Evolutionary conservation across 495 filamentous ascomycete species (phyloP), one percentile per base, ranked within the genome.

Genomic region (Penicillium goetzii): DNA sequence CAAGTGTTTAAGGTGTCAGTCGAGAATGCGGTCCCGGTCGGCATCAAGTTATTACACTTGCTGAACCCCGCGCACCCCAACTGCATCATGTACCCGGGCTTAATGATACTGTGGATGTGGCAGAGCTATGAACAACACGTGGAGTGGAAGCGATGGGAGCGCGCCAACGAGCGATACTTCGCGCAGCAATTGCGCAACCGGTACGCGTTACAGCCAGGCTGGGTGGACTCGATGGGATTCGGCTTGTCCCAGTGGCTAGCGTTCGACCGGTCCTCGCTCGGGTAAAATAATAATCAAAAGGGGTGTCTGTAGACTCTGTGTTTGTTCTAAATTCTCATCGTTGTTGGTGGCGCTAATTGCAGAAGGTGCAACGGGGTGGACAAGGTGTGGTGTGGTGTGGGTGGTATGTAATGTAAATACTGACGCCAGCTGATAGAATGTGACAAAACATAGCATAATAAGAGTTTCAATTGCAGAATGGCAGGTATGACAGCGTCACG

Each of bases 141-240:
- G 4, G 52, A 34, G 33, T 55, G 30, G 52, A 19, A 55, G 21
- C 28, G 52, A 21, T 55, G 52, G 52, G 32, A 34, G 33, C 21
- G 52, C 3, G 30, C 32, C 11, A 36, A 55, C 17, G 32, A 52
- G 17, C 15, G 14, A n/a, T n/a, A 19, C 32, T 17, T 55, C 25
- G 30, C 15, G n/a, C 52, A 55, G 33, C 52, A 25, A 15, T 38
- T 55, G 52, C 52, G 52, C 32, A 38, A 36, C 33, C 52, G n/a
- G n/a, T 36, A 55, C 25, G 32, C 52, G 25, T 55, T 6, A 8
- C 30, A 55, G n/a, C 15, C 6, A 21, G 32, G 52, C 30, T 55
- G 52, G 32, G 25, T 36, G 52, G 52, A 23, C 33, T 36, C 52
- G 52, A 14, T 60, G 45, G 58, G 43, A 43, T 60, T 36, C 28